Evolutionary conservation across 805 yeast species (phyloP), one percentile per base, ranked within the genome.

Genomic region (Starmerella khaoyaiensis): DNA sequence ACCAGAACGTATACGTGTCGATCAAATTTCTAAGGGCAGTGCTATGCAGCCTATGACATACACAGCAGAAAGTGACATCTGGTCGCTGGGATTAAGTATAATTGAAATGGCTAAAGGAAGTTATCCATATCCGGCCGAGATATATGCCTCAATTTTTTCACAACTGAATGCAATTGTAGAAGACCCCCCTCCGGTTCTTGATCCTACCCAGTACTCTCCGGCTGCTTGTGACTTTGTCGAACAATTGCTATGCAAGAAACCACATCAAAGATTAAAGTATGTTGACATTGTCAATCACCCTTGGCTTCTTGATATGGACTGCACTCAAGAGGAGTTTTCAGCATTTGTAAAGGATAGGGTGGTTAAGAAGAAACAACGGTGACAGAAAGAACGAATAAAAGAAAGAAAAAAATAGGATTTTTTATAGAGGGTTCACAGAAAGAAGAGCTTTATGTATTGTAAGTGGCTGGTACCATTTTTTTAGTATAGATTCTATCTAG

Each of bases 121-220:
- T 40, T 90, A 87, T 57, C 98, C 98, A n/a, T 90, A 87, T 52
- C 94, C 96, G 5, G 79, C 94, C 1, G 97, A 90, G 51, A 79
- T 94, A 2, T 84, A 74, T 52, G 81, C 74, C 47, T 83, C 81
- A 56, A 82, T 90, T 10, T 86, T 90, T 52, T 78, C 90, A 5
- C 98, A 90, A 60, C 67, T 90, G 46, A 78, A 83, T 59, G 97
- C 96, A 3, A 90, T 90, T 51, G 96, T 90, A n/a, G 93, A 82
- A 54, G 95, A 94, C 9, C 84, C 79, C 20, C 83, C 94, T 4
- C 95, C 95, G n/a, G 62, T 64, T 31, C 62, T 84, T 36, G 86
- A 86, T 14, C 59, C 65, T 2, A 69, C 59, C 35, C 62, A 59
- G 49, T 90, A 71, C 54, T 72, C 86, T 2, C 56, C 64, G n/a